Evolutionary conservation across 345 rosid genomes (phyloP).

Genomic region (Melaleuca alternifolia): DNA sequence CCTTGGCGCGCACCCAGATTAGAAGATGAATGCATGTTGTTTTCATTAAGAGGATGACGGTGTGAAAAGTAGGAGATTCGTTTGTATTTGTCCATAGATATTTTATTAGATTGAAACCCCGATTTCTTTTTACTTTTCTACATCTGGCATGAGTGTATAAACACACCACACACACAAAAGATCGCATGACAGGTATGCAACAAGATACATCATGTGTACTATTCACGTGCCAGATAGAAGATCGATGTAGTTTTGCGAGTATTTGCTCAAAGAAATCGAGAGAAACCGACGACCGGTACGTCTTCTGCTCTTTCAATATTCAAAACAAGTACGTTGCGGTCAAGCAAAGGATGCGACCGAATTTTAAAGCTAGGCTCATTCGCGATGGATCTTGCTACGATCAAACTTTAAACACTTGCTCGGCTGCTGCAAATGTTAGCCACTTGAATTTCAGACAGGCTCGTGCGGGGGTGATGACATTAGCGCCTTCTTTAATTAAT

Average conservation of each 20-base stretch:
- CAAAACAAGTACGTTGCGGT: not conserved
- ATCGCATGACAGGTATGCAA: not conserved
- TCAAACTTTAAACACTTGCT: not conserved
- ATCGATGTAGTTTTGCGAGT: no score
- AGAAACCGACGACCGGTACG: not conserved
- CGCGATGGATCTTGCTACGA: not conserved
- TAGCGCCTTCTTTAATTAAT: not conserved
- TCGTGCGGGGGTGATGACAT: not conserved
- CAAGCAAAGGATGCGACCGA: not conserved
- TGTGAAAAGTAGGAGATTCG: not conserved
- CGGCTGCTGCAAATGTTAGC: not conserved
- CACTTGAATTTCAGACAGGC: not conserved
- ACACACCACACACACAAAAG: no score
- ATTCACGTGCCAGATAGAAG: not conserved
- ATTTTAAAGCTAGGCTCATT: not conserved
- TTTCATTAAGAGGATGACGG: not conserved
- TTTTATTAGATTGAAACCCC: not conserved
- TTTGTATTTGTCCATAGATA: not conserved
- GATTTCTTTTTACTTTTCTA: not conserved
- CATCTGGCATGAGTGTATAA: not conserved
- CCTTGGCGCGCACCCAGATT: not conserved
- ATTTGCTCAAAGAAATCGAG: not conserved
- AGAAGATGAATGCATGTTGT: not conserved
- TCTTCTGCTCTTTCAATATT: not conserved
- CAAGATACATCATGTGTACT: not conserved